These are phyloP conservation scores for Mrakia frigida DNA, from an alignment of 768 basidiomycete genomes.

Conservation along the genomic window DNA sequence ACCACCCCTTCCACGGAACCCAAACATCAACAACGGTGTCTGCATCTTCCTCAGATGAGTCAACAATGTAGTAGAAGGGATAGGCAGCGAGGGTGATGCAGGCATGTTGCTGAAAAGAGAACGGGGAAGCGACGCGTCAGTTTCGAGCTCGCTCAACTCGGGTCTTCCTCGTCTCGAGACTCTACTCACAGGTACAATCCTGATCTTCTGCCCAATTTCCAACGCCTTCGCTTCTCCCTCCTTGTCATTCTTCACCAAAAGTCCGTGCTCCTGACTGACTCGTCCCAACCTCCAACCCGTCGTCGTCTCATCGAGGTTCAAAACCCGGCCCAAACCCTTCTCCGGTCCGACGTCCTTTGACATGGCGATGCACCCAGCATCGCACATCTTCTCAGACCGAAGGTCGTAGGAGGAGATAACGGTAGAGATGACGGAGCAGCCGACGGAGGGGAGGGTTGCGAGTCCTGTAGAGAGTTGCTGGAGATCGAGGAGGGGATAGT, in stretches of 20 bases:
- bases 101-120: not conserved
- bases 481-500: conserved; percentile 76
- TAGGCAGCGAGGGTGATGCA: conserved; percentile 74
- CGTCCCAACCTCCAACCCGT: conserved; percentile 46
- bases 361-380: conserved; percentile 79
- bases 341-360: conserved; percentile 78
- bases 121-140: not conserved
- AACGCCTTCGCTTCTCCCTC: conserved; percentile 37
- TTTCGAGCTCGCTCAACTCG: not conserved
- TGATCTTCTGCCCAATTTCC: conserved; percentile 58
- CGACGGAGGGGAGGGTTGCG: conserved; percentile 54
- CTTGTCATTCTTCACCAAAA: conserved; percentile 45
- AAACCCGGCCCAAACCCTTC: conserved; percentile 64
- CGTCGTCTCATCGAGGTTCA: conserved; percentile 50
- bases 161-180: not conserved
- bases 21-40: conserved; percentile 68
- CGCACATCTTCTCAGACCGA: conserved; percentile 67
- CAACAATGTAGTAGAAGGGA: conserved; percentile 79
- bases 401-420: conserved; percentile 76
- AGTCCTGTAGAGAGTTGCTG: conserved; percentile 74
- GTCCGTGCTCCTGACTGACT: conserved; percentile 62
- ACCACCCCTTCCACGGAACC: conserved; percentile 93
- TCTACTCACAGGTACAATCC: conserved; percentile 56
- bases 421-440: conserved; percentile 64
- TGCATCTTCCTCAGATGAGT: conserved; percentile 45